Evolutionary conservation across 2,329 filamentous ascomycete genomes (phyloP), one percentile per base, ranked within the genome.

Genomic region (Cladorrhinum sp.): DNA sequence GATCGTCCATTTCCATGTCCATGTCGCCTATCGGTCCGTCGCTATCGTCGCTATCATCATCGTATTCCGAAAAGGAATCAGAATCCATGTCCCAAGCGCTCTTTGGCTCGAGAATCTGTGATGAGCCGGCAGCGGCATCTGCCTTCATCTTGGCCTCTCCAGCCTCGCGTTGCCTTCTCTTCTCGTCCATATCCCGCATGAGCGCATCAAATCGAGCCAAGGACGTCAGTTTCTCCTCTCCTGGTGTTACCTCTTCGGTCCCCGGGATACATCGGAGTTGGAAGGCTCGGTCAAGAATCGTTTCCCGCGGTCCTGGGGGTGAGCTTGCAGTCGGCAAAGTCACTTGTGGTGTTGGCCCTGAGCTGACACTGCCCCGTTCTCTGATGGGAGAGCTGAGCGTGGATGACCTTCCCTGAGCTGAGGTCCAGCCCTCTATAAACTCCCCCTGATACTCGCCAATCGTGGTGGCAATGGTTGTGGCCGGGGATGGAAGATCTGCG

Each of bases 271-370:
- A 84, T 8, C 82, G 78, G 73, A 88, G 73, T 66, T 86, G 84
- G 66, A 89, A 88, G 0, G 86, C 86, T 41, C 86, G 76, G 69
- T 89, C 86, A n/a, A 88, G 72, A 55, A 89, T 88, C 0, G 86
- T 87, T 71, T 89, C 85, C 16, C 85, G 79, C 1, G 82, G 82
- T 0, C 72, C 74, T 1, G 82, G 80, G 0, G 83, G 82, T 0
- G 82, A 81, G 66, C 77, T 78, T 1, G 79, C 78, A 45, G 79
- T 74, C 8, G 78, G 68, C 18, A 74, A 71, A 3, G 64, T 67
- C 4, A 69, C 67, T 6, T 70, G 66, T 20, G 67, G 61, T 1
- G 77, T 76, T 16, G 76, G 73, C 3, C 59, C 57, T 12, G 83
- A 85, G 62, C 80, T 76, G 53, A 85, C 75, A 66, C 83, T 85